These are phyloP conservation scores for Tubosaeta sp. DNA, from an alignment of 768 basidiomycete genomes.

Conservation along the genomic window DNA sequence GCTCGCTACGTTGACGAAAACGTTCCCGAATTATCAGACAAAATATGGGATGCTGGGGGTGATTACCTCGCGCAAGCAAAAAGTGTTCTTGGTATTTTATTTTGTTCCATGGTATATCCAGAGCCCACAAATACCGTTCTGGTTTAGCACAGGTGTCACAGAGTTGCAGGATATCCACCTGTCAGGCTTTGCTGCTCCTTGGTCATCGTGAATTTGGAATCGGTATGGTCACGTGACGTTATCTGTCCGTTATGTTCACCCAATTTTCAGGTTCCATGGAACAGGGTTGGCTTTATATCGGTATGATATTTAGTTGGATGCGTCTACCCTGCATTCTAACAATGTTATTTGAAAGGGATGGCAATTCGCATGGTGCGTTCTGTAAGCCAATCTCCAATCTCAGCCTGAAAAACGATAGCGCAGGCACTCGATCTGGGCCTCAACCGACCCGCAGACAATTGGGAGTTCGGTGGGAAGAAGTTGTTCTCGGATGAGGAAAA, in stretches of 20 bases:
- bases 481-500: constrained; percentile 65
- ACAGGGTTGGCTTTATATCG: constrained; percentile 81
- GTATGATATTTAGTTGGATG: constrained; percentile 30
- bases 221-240: constrained; percentile 37
- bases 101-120: background rate
- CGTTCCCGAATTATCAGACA: constrained; percentile 44
- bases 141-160: constrained; percentile 58
- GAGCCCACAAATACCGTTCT: constrained; percentile 2
- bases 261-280: constrained; percentile 54
- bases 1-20: constrained; percentile 61
- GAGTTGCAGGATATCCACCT: constrained; percentile 66
- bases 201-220: constrained; percentile 86
- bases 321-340: background rate
- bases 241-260: constrained; percentile 9
- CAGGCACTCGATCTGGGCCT: constrained; percentile 80
- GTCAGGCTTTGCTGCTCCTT: constrained; percentile 75
- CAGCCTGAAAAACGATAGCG: constrained; percentile 3
- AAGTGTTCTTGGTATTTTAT: constrained; percentile 53
- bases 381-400: background rate
- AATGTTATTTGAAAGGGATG: constrained; percentile 44
- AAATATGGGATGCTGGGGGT: constrained; percentile 69
- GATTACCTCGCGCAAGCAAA: constrained; percentile 61
- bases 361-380: constrained; percentile 65
- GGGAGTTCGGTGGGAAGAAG: constrained; percentile 59
- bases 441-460: constrained; percentile 72